Evolutionary conservation across 1,284 basidiomycete species (phyloP).

Genomic region (Meira miltonrushii): DNA sequence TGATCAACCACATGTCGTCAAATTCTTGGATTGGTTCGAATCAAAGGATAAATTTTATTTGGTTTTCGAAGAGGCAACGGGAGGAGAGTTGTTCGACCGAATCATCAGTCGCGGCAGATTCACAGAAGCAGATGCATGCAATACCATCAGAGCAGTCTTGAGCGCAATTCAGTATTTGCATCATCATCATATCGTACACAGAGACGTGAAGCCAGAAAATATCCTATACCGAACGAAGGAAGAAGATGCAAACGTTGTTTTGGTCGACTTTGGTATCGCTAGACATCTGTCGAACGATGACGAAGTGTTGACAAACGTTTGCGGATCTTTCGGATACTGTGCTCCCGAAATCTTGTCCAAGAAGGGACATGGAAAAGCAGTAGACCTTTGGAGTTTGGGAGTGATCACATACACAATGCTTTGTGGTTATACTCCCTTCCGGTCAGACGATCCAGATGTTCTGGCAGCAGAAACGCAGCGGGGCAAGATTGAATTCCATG

Average conservation of each 20-base stretch:
- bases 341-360: slow-evolving; percentile 78
- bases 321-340: slow-evolving; percentile 88
- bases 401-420: slow-evolving; percentile 73
- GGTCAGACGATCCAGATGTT: slow-evolving; percentile 71
- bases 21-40: slow-evolving; percentile 53
- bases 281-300: slow-evolving; percentile 56
- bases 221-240: slow-evolving; percentile 76
- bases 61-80: slow-evolving; percentile 53
- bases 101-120: slow-evolving; percentile 48
- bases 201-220: slow-evolving; percentile 66
- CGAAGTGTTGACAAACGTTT: slow-evolving; percentile 73
- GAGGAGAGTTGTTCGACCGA: slow-evolving; percentile 54
- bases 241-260: slow-evolving; percentile 57
- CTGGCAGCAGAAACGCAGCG: slow-evolving; percentile 75
- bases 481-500: slow-evolving; percentile 74
- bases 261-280: slow-evolving; percentile 80
- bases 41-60: slow-evolving; percentile 51
- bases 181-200: slow-evolving; percentile 46
- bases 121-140: slow-evolving; percentile 50
- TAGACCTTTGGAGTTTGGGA: slow-evolving; percentile 89
- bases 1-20: slow-evolving; percentile 58
- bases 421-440: slow-evolving; percentile 64
- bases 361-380: slow-evolving; percentile 79
- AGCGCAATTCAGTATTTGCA: slow-evolving; percentile 49
- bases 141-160: slow-evolving; percentile 41